phyloP scores from a whole-genome alignment of 139 green algal genomes.

The Trebouxia sp. region DNA sequence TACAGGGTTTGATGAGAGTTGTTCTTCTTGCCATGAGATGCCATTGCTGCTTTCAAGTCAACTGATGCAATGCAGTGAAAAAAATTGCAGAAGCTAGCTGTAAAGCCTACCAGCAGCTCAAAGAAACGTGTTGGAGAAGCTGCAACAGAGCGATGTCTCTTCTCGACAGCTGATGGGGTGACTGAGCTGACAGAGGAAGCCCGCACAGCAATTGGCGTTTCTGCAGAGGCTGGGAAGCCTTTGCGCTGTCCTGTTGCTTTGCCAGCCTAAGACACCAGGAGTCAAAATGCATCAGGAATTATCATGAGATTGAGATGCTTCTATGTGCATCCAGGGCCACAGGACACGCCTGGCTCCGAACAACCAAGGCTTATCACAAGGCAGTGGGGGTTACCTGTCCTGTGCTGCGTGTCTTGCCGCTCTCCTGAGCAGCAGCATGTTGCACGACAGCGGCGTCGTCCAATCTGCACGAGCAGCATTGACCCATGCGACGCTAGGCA shows the following conservation, averaged over 20 bases:
- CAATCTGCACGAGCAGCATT: background rate
- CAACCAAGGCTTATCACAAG: no score
- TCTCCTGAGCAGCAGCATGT: no score
- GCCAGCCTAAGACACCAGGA: no score
- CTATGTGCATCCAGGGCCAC: no score
- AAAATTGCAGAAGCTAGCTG: background rate
- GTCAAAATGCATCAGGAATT: no score
- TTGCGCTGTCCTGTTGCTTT: background rate
- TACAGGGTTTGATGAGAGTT: background rate
- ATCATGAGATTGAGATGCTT: no score
- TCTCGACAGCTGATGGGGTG: background rate
- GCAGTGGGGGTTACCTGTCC: background rate
- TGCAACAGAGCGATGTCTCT: constrained; percentile 11
- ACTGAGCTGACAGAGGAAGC: background rate
- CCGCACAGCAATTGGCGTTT: background rate
- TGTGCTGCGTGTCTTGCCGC: background rate
- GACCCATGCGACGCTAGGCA: background rate
- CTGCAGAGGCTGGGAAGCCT: background rate
- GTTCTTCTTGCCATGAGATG: background rate
- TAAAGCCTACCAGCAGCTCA: constrained; percentile 3
- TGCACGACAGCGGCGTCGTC: background rate
- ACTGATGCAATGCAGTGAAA: background rate
- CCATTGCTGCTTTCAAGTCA: background rate
- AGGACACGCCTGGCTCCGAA: no score
- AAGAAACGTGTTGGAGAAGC: constrained; percentile 22